Conservation (phyloP, 805 yeast genomes). For the Pichia membranifaciens region DNA sequence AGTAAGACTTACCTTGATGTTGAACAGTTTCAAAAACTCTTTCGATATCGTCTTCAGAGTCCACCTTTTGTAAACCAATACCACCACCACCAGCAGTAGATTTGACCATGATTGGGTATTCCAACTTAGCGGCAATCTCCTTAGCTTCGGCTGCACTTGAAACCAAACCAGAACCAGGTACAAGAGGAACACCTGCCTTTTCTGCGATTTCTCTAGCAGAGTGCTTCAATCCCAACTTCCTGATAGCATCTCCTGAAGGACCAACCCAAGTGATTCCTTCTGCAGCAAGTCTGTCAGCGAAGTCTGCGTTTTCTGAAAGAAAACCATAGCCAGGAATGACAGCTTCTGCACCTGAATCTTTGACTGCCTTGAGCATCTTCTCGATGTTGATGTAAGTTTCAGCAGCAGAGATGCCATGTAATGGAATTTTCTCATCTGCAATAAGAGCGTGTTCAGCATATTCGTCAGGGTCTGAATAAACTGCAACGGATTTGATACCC, state of each 20-base stretch:
- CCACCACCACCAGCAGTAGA: slow-evolving; percentile 99
- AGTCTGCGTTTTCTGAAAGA: slow-evolving; percentile 92
- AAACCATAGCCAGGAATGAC: slow-evolving; percentile 98
- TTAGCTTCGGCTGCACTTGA: slow-evolving; percentile 67
- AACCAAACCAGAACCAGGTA: slow-evolving; percentile 93
- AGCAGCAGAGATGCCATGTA: slow-evolving; percentile 79
- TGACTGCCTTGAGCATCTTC: slow-evolving; percentile 82
- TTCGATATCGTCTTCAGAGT: slow-evolving; percentile 71
- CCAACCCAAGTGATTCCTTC: slow-evolving; percentile 92
- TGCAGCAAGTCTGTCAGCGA: slow-evolving; percentile 76
- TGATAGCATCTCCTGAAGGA: slow-evolving; percentile 91
- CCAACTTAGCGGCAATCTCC: slow-evolving; percentile 64
- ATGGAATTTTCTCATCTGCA: slow-evolving; percentile 77
- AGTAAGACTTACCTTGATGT: slow-evolving; percentile 89
- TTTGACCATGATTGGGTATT: slow-evolving; percentile 92
- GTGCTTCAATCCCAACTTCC: slow-evolving; percentile 88
- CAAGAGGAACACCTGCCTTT: slow-evolving; percentile 89
- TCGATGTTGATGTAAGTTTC: slow-evolving; percentile 86
- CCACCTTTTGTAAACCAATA: slow-evolving; percentile 93
- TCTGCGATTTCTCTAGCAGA: slow-evolving; percentile 94
- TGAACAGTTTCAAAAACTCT: slow-evolving; percentile 84
- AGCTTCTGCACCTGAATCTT: slow-evolving; percentile 81
- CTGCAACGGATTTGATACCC: slow-evolving; percentile 74
- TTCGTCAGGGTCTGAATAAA: slow-evolving; percentile 85
- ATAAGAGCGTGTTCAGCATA: slow-evolving; percentile 79